Percentiles rank a stretch among this genome's conserved stretches.
Conservation (phyloP, 192 early-diverging fungal species). For the Anaeromyces robustus region DNA sequence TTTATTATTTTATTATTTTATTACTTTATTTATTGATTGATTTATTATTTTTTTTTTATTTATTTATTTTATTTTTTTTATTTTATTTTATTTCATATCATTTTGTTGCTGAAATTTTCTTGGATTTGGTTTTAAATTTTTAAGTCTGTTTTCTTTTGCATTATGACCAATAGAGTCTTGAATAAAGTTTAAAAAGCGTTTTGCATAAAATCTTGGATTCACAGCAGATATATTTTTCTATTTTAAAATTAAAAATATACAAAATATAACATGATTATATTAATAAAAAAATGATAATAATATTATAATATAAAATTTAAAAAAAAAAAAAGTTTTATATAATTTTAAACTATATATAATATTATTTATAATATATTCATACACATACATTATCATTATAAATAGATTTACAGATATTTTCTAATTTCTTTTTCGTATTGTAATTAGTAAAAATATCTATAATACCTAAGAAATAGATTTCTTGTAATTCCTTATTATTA, state of each 20-base stretch:
- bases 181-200: slow-evolving; percentile 81
- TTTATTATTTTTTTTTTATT: no score
- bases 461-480: slow-evolving; percentile 88
- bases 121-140: not conserved
- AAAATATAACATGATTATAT: not conserved
- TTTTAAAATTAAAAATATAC: not conserved
- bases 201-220: slow-evolving; percentile 68
- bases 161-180: not conserved
- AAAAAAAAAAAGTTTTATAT: no score
- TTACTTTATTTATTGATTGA: no score
- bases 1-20: no score
- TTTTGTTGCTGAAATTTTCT: not conserved
- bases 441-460: slow-evolving; percentile 98
- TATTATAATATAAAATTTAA: not conserved
- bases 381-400: slow-evolving; percentile 30
- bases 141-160: not conserved
- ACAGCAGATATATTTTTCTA: slow-evolving; percentile 62
- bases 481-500: slow-evolving; percentile 41
- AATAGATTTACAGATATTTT: slow-evolving; percentile 77
- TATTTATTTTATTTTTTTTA: no score
- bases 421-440: slow-evolving; percentile 69
- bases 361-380: not conserved
- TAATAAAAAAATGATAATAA: not conserved
- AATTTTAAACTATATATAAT: no score
- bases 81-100: no score